Conservation (phyloP, 257 asterid genomes). For the Nicotiana knightiana region DNA sequence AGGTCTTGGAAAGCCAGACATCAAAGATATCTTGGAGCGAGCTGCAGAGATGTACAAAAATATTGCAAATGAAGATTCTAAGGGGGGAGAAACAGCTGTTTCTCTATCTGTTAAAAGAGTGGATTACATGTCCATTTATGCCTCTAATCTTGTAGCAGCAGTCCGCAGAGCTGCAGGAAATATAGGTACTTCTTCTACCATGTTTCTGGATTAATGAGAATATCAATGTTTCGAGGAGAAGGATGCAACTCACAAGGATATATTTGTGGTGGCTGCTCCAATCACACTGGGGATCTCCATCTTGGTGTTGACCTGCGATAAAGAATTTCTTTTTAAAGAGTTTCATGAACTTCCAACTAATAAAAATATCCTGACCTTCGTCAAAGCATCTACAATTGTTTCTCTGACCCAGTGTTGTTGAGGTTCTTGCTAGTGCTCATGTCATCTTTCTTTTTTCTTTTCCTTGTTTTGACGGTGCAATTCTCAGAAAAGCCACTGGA, state of each 20-base stretch:
- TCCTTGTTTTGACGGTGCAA: constrained; percentile 11
- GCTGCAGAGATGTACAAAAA: constrained; percentile 60
- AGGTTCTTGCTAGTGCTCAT: constrained; percentile 4
- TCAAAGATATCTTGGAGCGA: constrained; percentile 87
- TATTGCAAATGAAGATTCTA: constrained; percentile 49
- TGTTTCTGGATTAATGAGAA: neutral
- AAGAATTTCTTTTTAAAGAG: neutral
- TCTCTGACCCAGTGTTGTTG: neutral
- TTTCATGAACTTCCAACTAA: neutral
- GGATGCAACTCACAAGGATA: neutral
- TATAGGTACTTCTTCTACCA: constrained; percentile 38
- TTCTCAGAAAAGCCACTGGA: constrained; percentile 91
- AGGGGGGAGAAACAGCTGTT: constrained; percentile 37
- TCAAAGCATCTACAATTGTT: neutral
- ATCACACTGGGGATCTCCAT: neutral
- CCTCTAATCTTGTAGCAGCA: constrained; percentile 92
- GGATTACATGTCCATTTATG: constrained; percentile 80
- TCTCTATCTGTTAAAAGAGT: constrained; percentile 53
- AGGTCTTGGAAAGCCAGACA: constrained; percentile 94
- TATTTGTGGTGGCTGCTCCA: neutral
- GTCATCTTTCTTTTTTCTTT: constrained; percentile 20
- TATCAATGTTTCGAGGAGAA: neutral
- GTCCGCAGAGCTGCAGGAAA: constrained; percentile 91
- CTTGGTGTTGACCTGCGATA: neutral
- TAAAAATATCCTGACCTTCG: neutral